Base-by-base conservation (phyloP, 2,329 filamentous ascomycete species). In the Ambrosiella xylebori region DNA sequence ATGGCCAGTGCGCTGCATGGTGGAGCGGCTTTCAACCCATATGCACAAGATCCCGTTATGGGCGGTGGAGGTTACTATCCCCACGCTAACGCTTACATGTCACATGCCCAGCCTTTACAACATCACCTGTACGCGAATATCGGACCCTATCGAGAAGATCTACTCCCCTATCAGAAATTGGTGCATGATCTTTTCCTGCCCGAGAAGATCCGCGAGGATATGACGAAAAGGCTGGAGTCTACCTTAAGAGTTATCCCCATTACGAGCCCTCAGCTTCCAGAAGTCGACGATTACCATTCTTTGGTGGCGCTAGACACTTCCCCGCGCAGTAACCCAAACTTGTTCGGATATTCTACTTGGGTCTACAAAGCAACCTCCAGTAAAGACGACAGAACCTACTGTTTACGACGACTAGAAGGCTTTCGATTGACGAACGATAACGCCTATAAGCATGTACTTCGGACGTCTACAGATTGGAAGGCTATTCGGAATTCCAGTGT, bases 121-220 rank as follows among this genome's bases (percentile, higher is more conserved):
- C 95, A 96, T 68, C 93, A 98, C 68, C 77, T 95, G 11, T 98
- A 98, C 69, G 87, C 88, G 38, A 89, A 90, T 0, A 79, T 90
- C 59, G 88, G 88, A 5, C 83, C 87, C n/a, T 80, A 89, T 67
- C 80, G 82, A 61, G 86, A 91, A 62, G 88, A 88, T 62, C 75
- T 95, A 37, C 76, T 86, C 63, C 82, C 85, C 2, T 95, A 95
- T 66, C 91, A 98, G 67, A 82, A 88, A 60, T 84, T 85, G 59
- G 82, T 87, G 1, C 88, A 94, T 66, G 90, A 97, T 66, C 87
- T 97, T 63, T 98, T 98, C 69, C 79, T 97, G 47, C 82, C 88
- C 0, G 90, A 95, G 65, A 83, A 88, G 60, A 71, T 95, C 6
- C 80, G 93, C 57, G 88, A 96, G 71, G 89, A 96, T 38, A 72